Evolutionary conservation across 208 protist species (phyloP), one percentile per base, ranked within the genome.

Genomic region (Blechomonas ayalai): DNA sequence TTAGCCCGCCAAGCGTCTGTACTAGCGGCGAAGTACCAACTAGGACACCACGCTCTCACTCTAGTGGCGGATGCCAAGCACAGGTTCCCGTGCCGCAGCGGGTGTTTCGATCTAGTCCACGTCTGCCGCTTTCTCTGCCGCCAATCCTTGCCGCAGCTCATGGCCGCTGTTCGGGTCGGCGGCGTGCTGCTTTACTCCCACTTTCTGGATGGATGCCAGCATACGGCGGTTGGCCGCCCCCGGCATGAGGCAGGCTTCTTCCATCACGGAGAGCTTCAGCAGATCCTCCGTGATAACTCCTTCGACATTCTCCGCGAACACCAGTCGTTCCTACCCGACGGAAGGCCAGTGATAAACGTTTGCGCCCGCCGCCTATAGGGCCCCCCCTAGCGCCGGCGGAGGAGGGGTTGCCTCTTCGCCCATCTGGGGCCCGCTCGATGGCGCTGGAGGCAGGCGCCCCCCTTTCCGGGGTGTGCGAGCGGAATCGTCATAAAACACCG

Each of bases 51-150:
- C 18, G 5, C 39, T 3, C n/a, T n/a, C 12, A 47, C 51, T 31
- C 20, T 53, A 18, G 25, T 43, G 19, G 67, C 39, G 22, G 29
- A 49, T 18, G 32, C 59, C 3, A 50, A 63, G 9, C 44, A 36
- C 10, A 13, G 10, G 7, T 52, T 55, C 49, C 59, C 60, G 16
- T 34, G 76, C 2, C 58, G 38, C 1, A 18, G n/a, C 3, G 44
- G 16, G 2, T 51, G 22, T n/a, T 38, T 73, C 8, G 66, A 81
- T 37, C 43, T 85, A 7, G 39, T 85, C 9, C 41, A 71, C 26
- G 48, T 81, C 4, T 77, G 64, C 48, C 60, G 69, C 23, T 82
- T 87, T 29, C 57, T 76, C 46, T 41, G 70, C 51, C 58, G 70
- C 1, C 46, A 42, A 0, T 60, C 60, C 9, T 39, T 80, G 0